Conservation (phyloP, 306 rosid species). For the Glycyrrhiza uralensis region DNA sequence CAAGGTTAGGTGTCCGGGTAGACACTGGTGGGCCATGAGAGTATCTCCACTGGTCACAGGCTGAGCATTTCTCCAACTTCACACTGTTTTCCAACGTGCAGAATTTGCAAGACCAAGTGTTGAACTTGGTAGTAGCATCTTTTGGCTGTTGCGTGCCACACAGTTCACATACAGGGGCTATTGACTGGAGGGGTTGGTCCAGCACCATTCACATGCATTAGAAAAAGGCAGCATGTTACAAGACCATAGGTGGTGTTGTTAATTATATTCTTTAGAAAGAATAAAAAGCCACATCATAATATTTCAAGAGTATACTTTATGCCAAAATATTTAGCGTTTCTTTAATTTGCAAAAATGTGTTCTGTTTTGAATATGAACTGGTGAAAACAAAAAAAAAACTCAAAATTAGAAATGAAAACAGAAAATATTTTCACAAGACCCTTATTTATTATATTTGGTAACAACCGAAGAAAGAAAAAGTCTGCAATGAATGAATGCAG, state of each 20-base stretch:
- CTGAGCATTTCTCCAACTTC: slow-evolving; percentile 63
- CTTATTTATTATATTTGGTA: not conserved
- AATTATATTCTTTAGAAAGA: not conserved
- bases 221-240: slow-evolving; percentile 10
- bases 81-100: slow-evolving; percentile 67
- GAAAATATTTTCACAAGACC: not conserved
- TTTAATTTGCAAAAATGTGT: too few relatives aligned
- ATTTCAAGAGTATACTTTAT: not conserved
- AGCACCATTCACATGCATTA: slow-evolving; percentile 40
- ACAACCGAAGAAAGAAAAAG: not conserved
- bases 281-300: not conserved
- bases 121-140: slow-evolving; percentile 47
- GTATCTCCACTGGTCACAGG: slow-evolving; percentile 73
- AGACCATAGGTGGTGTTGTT: not conserved
- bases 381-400: too few relatives aligned
- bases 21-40: slow-evolving; percentile 55
- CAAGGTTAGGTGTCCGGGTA: slow-evolving; percentile 22
- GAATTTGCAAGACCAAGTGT: slow-evolving; percentile 60
- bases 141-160: slow-evolving; percentile 57
- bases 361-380: too few relatives aligned
- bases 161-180: slow-evolving; percentile 69
- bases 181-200: slow-evolving; percentile 46
- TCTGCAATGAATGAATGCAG: not conserved
- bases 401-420: too few relatives aligned
- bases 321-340: not conserved